These are phyloP conservation scores for Pseudomicrostroma phylloplanum DNA, from an alignment of 1,284 basidiomycete species.

Conservation along the genomic window DNA sequence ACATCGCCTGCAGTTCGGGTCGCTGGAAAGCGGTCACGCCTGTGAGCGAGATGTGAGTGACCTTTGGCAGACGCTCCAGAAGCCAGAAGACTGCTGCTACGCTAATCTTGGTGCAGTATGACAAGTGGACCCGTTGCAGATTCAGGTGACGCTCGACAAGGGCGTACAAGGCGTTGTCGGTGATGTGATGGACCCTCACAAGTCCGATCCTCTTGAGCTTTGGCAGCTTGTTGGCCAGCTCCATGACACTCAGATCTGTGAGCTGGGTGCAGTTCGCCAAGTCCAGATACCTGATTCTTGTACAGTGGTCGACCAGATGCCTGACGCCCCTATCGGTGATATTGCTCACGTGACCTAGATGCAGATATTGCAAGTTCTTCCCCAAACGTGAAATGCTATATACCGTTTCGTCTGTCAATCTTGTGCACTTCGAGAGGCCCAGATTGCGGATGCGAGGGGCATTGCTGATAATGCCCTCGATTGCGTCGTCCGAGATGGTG, in stretches of 20 bases:
- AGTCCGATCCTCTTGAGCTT: conserved; percentile 91
- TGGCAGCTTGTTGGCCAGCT: conserved; percentile 72
- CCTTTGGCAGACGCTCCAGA: conserved; percentile 73
- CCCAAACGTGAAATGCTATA: conserved; percentile 81
- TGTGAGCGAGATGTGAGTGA: conserved; percentile 91
- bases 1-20: conserved; percentile 80
- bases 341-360: conserved; percentile 77
- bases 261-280: conserved; percentile 88
- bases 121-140: conserved; percentile 90
- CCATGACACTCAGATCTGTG: conserved; percentile 89
- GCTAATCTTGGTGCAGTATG: conserved; percentile 92
- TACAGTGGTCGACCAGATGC: conserved; percentile 76
- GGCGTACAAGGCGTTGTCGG: conserved; percentile 84
- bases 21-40: conserved; percentile 88
- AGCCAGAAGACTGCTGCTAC: conserved; percentile 86
- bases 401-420: conserved; percentile 77
- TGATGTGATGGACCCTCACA: conserved; percentile 83
- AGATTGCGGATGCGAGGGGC: conserved; percentile 87
- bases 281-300: conserved; percentile 90
- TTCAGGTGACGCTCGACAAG: conserved; percentile 65
- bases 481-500: conserved; percentile 74
- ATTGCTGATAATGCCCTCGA: conserved; percentile 81
- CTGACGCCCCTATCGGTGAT: conserved; percentile 87
- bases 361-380: conserved; percentile 86
- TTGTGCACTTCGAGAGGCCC: conserved; percentile 80